Evolutionary conservation across 768 basidiomycete genomes (phyloP).

Genomic region (Lactarius quietus): DNA sequence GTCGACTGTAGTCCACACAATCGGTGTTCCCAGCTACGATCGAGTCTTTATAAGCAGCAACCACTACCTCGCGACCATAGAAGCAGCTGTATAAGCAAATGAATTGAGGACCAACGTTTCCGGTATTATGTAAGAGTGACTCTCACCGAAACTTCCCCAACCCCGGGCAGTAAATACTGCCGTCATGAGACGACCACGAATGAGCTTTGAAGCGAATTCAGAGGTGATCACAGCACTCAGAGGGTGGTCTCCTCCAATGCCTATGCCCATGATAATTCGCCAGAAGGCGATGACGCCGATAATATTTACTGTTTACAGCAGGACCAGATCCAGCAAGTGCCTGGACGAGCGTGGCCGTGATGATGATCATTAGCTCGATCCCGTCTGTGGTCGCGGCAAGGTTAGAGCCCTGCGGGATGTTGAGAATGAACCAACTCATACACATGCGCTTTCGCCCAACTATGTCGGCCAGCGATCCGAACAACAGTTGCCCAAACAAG

Average conservation of each 20-base stretch:
- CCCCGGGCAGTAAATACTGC: slow-evolving; percentile 84
- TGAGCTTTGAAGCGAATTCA: slow-evolving; percentile 76
- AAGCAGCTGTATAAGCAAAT: slow-evolving; percentile 43
- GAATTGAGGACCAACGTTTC: not conserved
- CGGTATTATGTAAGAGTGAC: not conserved
- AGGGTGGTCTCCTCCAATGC: slow-evolving; percentile 89
- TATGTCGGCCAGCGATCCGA: slow-evolving; percentile 44
- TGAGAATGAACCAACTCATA: slow-evolving; percentile 35
- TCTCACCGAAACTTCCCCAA: slow-evolving; percentile 80
- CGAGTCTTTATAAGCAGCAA: slow-evolving; percentile 61
- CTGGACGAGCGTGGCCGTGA: slow-evolving; percentile 73
- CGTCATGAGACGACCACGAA: slow-evolving; percentile 83
- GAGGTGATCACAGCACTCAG: slow-evolving; percentile 82
- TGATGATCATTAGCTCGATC: slow-evolving; percentile 76
- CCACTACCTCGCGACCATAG: slow-evolving; percentile 59
- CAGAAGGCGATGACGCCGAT: slow-evolving; percentile 76
- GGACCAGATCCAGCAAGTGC: slow-evolving; percentile 68
- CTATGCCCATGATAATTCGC: slow-evolving; percentile 81
- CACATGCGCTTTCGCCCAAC: slow-evolving; percentile 56
- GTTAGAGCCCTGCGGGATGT: not conserved
- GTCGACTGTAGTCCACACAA: slow-evolving; percentile 70
- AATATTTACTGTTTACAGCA: slow-evolving; percentile 65
- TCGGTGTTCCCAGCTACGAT: slow-evolving; percentile 45
- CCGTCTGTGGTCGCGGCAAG: slow-evolving; percentile 46
- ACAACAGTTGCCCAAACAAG: slow-evolving; percentile 40